Evolutionary conservation across 2,329 filamentous ascomycete genomes (phyloP).

Genomic region (Fusarium sp.): DNA sequence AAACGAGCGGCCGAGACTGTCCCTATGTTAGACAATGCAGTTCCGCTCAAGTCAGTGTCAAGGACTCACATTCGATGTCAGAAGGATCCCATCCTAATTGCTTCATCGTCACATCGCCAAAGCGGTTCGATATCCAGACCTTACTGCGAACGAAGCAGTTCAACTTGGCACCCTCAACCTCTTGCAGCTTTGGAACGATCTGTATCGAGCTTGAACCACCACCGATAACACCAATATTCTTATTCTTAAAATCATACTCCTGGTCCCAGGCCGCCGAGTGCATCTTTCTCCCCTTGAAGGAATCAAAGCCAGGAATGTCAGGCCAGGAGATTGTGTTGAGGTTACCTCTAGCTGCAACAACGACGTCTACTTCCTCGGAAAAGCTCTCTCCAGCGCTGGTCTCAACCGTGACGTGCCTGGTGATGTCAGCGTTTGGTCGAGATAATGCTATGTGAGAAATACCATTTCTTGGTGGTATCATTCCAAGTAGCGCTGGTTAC

Average conservation of each 20-base stretch:
- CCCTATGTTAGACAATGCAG: background rate
- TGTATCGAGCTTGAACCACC: background rate
- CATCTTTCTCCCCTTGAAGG: background rate
- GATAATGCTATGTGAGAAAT: fast-evolving
- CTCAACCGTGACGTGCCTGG: background rate
- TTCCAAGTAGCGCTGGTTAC: background rate
- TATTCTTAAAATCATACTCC: background rate
- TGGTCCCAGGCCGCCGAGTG: background rate
- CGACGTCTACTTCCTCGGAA: background rate
- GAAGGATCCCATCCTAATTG: background rate
- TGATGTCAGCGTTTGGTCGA: fast-evolving
- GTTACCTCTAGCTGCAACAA: background rate
- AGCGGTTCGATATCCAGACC: slow-evolving; percentile 4
- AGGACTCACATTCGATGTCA: background rate
- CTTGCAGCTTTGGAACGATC: background rate
- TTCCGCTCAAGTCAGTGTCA: fast-evolving
- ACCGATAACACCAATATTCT: background rate
- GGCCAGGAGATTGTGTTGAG: background rate
- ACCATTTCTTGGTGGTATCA: background rate
- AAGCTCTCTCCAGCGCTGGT: fast-evolving
- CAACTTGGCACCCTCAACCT: background rate
- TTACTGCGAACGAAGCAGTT: background rate
- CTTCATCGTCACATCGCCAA: background rate
- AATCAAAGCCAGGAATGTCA: background rate
- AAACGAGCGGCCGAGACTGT: background rate